phyloP scores from a whole-genome alignment of 352 stramenopile species.

The Pythium sukuiense region DNA sequence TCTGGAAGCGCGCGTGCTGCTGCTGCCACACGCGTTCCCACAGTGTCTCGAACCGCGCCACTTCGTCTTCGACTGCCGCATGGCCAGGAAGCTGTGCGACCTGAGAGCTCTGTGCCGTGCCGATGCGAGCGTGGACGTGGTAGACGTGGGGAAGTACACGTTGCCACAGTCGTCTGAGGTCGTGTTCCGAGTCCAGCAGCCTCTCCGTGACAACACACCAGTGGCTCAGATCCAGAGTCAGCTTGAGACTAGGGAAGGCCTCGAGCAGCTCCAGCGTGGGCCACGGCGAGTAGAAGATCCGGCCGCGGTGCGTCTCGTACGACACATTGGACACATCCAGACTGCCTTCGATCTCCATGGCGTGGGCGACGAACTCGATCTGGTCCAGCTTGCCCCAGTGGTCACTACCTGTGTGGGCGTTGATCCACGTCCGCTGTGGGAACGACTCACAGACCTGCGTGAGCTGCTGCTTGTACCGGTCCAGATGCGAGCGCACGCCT shows the following conservation, averaged over 20 bases:
- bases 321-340: conserved; percentile 37
- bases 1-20: conserved; percentile 27
- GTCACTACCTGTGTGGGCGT: conserved; percentile 62
- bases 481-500: conserved; percentile 38
- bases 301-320: conserved; percentile 68
- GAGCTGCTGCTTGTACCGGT: conserved; percentile 41
- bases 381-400: conserved; percentile 50
- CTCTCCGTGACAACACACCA: conserved; percentile 64
- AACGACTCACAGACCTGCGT: conserved; percentile 32
- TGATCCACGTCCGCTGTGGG: conserved; percentile 38
- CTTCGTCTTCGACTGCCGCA: conserved; percentile 29
- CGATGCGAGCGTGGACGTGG: conserved; percentile 66
- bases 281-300: conserved; percentile 76
- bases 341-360: conserved; percentile 44
- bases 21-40: conserved; percentile 50
- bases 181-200: conserved; percentile 44
- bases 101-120: conserved; percentile 50
- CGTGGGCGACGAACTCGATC: conserved; percentile 48
- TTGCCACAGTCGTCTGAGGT: conserved; percentile 41
- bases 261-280: conserved; percentile 56
- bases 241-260: conserved; percentile 57
- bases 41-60: conserved; percentile 53
- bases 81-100: conserved; percentile 39
- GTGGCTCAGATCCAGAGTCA: conserved; percentile 72
- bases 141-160: conserved; percentile 55